Evolutionary conservation across 2,329 filamentous ascomycete species (phyloP), one percentile per base, ranked within the genome.

Genomic region (Curvularia spicifera): DNA sequence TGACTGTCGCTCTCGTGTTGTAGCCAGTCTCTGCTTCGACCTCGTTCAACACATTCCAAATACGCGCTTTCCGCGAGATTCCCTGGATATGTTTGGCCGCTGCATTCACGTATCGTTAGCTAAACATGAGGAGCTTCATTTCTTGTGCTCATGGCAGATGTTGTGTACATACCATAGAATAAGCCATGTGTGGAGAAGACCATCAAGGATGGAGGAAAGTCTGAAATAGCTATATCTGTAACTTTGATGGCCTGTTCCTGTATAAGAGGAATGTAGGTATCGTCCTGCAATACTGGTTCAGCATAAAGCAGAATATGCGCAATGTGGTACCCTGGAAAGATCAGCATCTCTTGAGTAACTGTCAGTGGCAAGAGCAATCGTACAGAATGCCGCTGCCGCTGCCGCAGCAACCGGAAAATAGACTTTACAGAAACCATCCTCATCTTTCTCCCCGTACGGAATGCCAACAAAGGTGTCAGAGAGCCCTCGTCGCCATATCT

Each of bases 11-110:
- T 26, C 61, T 47, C 3, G 71, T 74, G 8, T 71, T 68, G 50
- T 74, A 75, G 13, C 73, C 72, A n/a, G 72, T 66, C 37, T 72
- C 61, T 45, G 53, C 63, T 37, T 76, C 70, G 13, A 75, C 70
- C 26, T 73, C 68, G 18, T 71, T 64, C 15, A 76, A 53, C 3
- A 75, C 63, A 22, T 66, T 70, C 72, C 72, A 76, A 15, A 76
- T 65, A 13, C 70, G 61, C 6, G 71, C 71, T 58, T 76, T 76
- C 5, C 66, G 67, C 5, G 67, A 70, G 28, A 75, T 64, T 1
- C 69, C 70, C 12, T 71, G 47, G 18, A 76, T 76, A 28, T 76
- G 72, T 54, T 76, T 76, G 8, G 70, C 73, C n/a, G 73, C 71
- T 74, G 29, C 3, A 51, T 20, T 7, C n/a, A 6, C 18, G 9